Evolutionary conservation across 202 grass and related monocot species (phyloP), one percentile per base, ranked within the genome.

Genomic region (Carex arenaria): DNA sequence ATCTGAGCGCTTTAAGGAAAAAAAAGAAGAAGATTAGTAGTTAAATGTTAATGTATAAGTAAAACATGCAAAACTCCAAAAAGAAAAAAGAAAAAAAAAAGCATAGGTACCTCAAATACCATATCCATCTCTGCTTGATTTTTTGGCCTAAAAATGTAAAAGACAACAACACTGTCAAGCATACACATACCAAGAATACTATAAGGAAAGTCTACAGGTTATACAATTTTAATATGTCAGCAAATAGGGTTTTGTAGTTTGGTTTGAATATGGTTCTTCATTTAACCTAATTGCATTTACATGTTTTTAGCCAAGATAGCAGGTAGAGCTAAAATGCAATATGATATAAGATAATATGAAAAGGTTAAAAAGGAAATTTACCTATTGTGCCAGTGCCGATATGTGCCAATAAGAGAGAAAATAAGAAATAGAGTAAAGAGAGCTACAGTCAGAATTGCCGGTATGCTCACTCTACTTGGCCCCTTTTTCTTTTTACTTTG

Each of bases 401-500:
- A 95, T 18, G 96, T 92, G 38, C 93, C 87, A 82, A 92, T 92
- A 49, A 95, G 86, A 75, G 93, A 99, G 49, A 99, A 85, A 66
- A 93, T 86, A 80, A 90, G 85, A 65, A 99, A 92, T 82, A 92
- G 49, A 62, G 90, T 61, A 47, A 99, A 85, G 15, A 99, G 57
- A 84, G 91, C 93, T 80, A 91, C 93, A 77, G 89, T 84, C 66
- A 99, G 59, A 67, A 95, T 92, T 61, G 84, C 90, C 30, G 88
- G 90, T 85, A 93, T 84, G 73, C 93, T 95, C 84, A 94, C 87
- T 80, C 89, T 90, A 62, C 87, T 82, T 36, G 91, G 96, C 2
- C 60, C 87, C 54, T 94, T 99, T 93, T 94, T 99, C 20, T 85
- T 88, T 74, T 99, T 99, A 84, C 96, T 99, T 83, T 93, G 96